Base-by-base conservation (phyloP, 345 rosid genomes). In the Kandelia obovata region DNA sequence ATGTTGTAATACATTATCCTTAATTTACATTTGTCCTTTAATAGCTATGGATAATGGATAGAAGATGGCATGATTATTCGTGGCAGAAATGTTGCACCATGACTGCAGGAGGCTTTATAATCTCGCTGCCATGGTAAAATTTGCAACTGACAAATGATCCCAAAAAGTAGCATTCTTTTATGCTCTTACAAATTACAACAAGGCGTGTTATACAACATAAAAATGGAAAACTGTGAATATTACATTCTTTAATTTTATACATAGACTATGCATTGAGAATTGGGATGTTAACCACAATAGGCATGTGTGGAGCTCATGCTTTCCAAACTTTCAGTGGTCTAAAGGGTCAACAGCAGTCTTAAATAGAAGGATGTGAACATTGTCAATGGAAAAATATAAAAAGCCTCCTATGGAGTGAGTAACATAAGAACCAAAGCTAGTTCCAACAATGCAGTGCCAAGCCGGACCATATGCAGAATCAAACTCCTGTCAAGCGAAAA, bases 381-480 rank as follows among this genome's bases (percentile, higher is more conserved):
- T 91, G 85, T 88, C 97, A 2, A 91, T 87, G 21, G 96, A 93
- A 78, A 88, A 94, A 71, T 91, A 94, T 84, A 94, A 66, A 86
- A 94, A 94, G 67, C 98, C 98, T 73, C 98, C 97, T 0, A 80
- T 66, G 1, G 98, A 94, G 83, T 94, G 97, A 0, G 97, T 94
- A 5, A 94, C 97, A 43, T 91, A 91, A 16, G 98, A 94, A 60
- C 98, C 97, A 67, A 91, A 94, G 82, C 98, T 94, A 6, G 91
- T 88, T 30, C 98, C 98, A 46, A 94, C 98, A 9, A 94, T 88
- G 90, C 97, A 94, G 71, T 94, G 98, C 97, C 98, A 93, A 69
- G 96, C 98, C 32, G 98, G 98, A 17, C 98, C 98, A 55, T 84
- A 88, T 4, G 86, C 82, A 4, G 89, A 84, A 72, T 93, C 97